Evolutionary conservation across 306 rosid species (phyloP), one percentile per base, ranked within the genome.

Genomic region (Ormosia emarginata): DNA sequence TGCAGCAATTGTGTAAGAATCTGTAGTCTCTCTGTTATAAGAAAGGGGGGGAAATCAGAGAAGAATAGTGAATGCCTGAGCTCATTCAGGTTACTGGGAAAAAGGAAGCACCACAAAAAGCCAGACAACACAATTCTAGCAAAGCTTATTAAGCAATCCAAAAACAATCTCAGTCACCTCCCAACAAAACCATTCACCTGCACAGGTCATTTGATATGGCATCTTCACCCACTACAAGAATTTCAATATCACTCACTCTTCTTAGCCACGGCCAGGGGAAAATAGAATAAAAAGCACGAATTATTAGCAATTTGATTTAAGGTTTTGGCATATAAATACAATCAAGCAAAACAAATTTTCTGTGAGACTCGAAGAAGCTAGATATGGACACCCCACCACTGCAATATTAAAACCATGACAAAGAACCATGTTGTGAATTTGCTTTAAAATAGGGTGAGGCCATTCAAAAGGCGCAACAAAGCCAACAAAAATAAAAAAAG

Each of bases 1-100:
- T 59, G 97, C 89, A 32, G 93, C 87, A 67, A 94, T 89, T 53
- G 94, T 85, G 84, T 88, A 91, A 74, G 98, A 87, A 88, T 94
- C 98, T 3, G 88, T 85, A 29, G 97, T 86, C 80, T 91, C 97
- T 87, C 98, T 94, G 88, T 84, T 41, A 49, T 32, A 78, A 66
- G 1, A 30, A 24, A 57, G 44, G 3, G 39, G 11, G 43, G 57
- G 8, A 44, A 76, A 41, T 32, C 24, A 41, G 10, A 40, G 13
- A 47, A 33, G 5, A 69, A 50, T 10, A 36, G 12, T 61, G 7
- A 24, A 44, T 33, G 8, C 2, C 12, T 53, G 29, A 63, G 6
- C n/a, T 33, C 43, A 79, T 69, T 72, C 37, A 69, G 14, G 13
- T 11, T 24, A 53, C 9, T 18, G 2, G n/a, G 36, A 11, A 34